These are phyloP conservation scores for Beauveria scarabaeidicola DNA, from an alignment of 2,329 filamentous ascomycete species.

Conservation along the genomic window DNA sequence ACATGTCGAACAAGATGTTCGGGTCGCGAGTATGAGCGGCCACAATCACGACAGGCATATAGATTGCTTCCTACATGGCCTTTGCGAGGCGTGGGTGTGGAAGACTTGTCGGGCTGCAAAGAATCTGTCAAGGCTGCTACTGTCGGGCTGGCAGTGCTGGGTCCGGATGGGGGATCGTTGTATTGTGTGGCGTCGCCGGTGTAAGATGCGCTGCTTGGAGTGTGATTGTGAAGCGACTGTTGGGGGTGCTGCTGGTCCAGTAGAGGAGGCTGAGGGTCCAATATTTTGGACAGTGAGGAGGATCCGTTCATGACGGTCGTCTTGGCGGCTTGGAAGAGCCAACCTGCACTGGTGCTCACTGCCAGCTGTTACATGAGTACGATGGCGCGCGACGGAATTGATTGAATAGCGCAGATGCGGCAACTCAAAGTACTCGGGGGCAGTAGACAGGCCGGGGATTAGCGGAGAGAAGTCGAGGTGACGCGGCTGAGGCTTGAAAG, in stretches of 20 bases:
- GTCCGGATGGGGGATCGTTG: background rate
- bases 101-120: background rate
- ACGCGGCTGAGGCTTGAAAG: background rate
- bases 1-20: slow-evolving; percentile 46
- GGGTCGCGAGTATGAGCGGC: slow-evolving; percentile 42
- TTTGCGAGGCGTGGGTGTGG: slow-evolving; percentile 19
- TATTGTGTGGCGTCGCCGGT: background rate
- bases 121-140: background rate
- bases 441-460: background rate
- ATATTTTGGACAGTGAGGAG: slow-evolving; percentile 7
- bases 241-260: slow-evolving; percentile 1
- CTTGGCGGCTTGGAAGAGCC: background rate
- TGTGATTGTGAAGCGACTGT: background rate
- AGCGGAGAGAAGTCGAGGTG: background rate
- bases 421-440: background rate
- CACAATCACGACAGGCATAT: slow-evolving; percentile 45
- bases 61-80: slow-evolving; percentile 20
- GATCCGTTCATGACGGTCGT: slow-evolving; percentile 5
- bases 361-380: slow-evolving; percentile 1
- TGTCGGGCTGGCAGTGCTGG: background rate
- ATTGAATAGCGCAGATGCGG: background rate
- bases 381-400: background rate
- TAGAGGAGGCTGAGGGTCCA: slow-evolving; percentile 6
- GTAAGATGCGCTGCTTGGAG: background rate
- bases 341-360: background rate